Base-by-base conservation (phyloP, 176 grass and related monocot genomes). In the Luzula sylvatica region DNA sequence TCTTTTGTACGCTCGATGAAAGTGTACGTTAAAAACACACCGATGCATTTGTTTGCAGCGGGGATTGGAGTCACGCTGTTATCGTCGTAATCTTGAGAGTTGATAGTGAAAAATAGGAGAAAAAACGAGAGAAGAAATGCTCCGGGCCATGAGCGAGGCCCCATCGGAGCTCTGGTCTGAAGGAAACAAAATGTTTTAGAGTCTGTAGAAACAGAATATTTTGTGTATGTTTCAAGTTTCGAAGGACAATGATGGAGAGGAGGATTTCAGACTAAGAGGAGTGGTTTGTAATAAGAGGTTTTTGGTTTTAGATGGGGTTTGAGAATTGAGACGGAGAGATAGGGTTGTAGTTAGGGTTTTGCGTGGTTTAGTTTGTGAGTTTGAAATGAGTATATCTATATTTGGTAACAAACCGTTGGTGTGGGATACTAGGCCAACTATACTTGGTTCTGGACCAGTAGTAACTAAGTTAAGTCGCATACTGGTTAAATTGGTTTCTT, bases 1-100 rank as follows among this genome's bases (percentile, higher is more conserved):
- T 98, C 92, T 59, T 86, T 98, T 9, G 44, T 13, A 20, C 92
- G 81, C 66, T 79, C 72, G n/a, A 89, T 8, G 68, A 90, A 98
- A 29, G 74, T 80, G 81, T 98, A 98, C 20, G 78, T 57, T 27
- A 90, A 54, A 82, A 98, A 98, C 44, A 68, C 92, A 64, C 85
- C 92, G 55, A 74, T 82, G 81, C 92, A 98, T 12, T 48, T 32
- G 28, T 98, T 77, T 58, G 87, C 73, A 38, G 83, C 80, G 23
- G 73, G 72, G 30, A 57, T 65, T 50, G 43, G 32, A 13, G 78
- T 50, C 23, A 38, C 66, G 9, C 66, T 59, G 0, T 45, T 56
- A 19, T 47, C 66, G 0, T 86, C 76, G 13, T 98, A 81, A 58
- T 87, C 84, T 30, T 77, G 84, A 23, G 24, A 35, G 0, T 67